phyloP scores from a whole-genome alignment of 2,329 filamentous ascomycete species.

The Trichoderma sp. region DNA sequence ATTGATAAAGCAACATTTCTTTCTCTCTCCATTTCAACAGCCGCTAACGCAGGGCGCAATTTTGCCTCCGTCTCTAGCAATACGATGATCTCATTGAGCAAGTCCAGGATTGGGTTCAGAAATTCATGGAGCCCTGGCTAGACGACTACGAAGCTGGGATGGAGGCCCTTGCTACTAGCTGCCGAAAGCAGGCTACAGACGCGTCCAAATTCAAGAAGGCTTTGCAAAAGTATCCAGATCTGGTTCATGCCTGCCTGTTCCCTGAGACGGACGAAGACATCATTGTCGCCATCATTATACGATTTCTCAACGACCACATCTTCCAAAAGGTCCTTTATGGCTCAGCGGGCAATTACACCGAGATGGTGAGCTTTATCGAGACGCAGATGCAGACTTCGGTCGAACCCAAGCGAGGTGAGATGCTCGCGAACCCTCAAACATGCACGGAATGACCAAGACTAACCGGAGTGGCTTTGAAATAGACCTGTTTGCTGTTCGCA shows the following conservation, averaged over 20 bases:
- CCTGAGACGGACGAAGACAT: constrained; percentile 40
- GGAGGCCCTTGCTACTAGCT: constrained; percentile 24
- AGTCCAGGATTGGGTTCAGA: constrained; percentile 37
- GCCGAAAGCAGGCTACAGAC: constrained; percentile 28
- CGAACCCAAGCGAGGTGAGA: constrained; percentile 38
- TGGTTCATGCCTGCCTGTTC: constrained; percentile 32
- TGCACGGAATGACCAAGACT: neutral
- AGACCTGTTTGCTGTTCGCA: constrained; percentile 38
- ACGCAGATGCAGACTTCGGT: constrained; percentile 34
- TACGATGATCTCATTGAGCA: constrained; percentile 35
- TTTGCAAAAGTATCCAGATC: constrained; percentile 32
- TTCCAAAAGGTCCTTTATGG: constrained; percentile 36
- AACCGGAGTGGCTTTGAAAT: neutral
- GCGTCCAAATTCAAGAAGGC: constrained; percentile 27
- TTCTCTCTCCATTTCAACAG: no score
- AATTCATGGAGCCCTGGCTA: constrained; percentile 33
- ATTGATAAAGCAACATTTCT: neutral
- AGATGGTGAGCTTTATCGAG: constrained; percentile 35
- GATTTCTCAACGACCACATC: constrained; percentile 36
- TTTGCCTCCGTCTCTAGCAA: constrained; percentile 28
- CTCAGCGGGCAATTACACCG: constrained; percentile 24
- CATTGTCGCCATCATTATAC: constrained; percentile 34
- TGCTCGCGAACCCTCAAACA: neutral
- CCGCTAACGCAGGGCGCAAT: neutral
- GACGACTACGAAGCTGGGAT: constrained; percentile 28